Percentiles rank a stretch among this genome's conserved stretches.
Conservation (phyloP, 352 stramenopile genomes). For the Globisporangium emineosum region DNA sequence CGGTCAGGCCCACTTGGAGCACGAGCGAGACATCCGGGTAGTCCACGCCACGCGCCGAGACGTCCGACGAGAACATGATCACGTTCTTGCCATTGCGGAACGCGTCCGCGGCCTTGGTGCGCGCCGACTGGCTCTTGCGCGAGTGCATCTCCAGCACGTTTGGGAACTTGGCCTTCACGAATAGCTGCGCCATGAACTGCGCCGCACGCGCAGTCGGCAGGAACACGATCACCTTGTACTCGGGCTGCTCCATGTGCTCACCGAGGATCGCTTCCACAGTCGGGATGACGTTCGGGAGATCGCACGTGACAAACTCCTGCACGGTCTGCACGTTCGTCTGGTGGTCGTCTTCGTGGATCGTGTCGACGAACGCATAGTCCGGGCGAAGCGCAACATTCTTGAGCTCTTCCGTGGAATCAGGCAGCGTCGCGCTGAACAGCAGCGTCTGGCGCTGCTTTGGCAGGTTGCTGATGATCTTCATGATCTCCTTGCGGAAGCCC, state of each 20-base stretch:
- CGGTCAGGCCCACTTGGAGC: constrained; percentile 80
- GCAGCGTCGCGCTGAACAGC: constrained; percentile 95
- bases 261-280: constrained; percentile 69
- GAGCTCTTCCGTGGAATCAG: constrained; percentile 80
- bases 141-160: constrained; percentile 95
- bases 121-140: constrained; percentile 89
- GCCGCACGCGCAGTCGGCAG: constrained; percentile 89
- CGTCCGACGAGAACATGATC: constrained; percentile 94
- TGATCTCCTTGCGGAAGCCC: constrained; percentile 92
- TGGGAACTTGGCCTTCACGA: constrained; percentile 62
- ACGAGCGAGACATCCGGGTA: constrained; percentile 93
- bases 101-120: constrained; percentile 82
- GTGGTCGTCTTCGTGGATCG: constrained; percentile 89
- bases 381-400: constrained; percentile 81
- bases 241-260: constrained; percentile 54
- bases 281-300: constrained; percentile 65
- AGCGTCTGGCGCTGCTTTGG: constrained; percentile 88
- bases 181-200: constrained; percentile 90
- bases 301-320: constrained; percentile 81
- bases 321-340: constrained; percentile 89
- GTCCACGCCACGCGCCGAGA: constrained; percentile 93
- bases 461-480: constrained; percentile 77
- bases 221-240: constrained; percentile 97
- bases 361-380: constrained; percentile 92
- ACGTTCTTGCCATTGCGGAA: constrained; percentile 89